Percentiles rank a stretch among this genome's conserved stretches.
Evolutionary conservation across 208 protist species (phyloP).

Genomic region (Crithidia bombi): DNA sequence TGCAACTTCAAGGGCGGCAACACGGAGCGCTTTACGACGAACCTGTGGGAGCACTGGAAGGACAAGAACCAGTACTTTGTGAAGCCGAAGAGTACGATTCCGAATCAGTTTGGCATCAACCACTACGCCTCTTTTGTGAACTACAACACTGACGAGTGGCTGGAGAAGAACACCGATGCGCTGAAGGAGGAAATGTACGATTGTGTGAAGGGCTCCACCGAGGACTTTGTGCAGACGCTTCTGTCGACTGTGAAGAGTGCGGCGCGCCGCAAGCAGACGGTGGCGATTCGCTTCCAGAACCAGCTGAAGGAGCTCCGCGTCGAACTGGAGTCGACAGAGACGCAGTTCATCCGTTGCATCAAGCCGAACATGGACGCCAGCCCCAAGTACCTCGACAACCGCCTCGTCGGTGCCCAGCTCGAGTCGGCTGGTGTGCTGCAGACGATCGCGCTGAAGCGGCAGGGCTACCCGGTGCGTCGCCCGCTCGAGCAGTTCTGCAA

Average conservation of each 20-base stretch:
- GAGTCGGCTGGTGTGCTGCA: conserved; percentile 91
- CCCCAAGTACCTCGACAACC: conserved; percentile 68
- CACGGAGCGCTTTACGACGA: conserved; percentile 72
- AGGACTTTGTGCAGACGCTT: conserved; percentile 70
- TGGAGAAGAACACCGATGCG: conserved; percentile 92
- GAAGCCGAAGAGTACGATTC: conserved; percentile 81
- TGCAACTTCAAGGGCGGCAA: conserved; percentile 83
- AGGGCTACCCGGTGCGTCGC: conserved; percentile 90
- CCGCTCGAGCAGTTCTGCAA: conserved; percentile 74
- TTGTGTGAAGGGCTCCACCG: conserved; percentile 45
- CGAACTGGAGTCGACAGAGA: conserved; percentile 86
- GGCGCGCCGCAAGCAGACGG: conserved; percentile 74
- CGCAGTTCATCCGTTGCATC: conserved; percentile 95
- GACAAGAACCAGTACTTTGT: conserved; percentile 78
- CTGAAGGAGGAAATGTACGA: conserved; percentile 87
- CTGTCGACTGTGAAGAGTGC: conserved; percentile 46
- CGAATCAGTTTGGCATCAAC: conserved; percentile 88
- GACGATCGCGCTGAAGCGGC: conserved; percentile 90
- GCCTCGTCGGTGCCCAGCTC: conserved; percentile 86
- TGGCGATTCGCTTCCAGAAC: conserved; percentile 80
- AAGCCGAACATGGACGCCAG: conserved; percentile 89
- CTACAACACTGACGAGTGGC: conserved; percentile 89
- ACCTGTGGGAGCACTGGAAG: conserved; percentile 70
- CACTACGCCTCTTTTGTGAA: conserved; percentile 92
- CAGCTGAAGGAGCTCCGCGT: conserved; percentile 76